Evolutionary conservation across 2,329 filamentous ascomycete genomes (phyloP), one percentile per base, ranked within the genome.

Genomic region (Mycosphaerella sp.): DNA sequence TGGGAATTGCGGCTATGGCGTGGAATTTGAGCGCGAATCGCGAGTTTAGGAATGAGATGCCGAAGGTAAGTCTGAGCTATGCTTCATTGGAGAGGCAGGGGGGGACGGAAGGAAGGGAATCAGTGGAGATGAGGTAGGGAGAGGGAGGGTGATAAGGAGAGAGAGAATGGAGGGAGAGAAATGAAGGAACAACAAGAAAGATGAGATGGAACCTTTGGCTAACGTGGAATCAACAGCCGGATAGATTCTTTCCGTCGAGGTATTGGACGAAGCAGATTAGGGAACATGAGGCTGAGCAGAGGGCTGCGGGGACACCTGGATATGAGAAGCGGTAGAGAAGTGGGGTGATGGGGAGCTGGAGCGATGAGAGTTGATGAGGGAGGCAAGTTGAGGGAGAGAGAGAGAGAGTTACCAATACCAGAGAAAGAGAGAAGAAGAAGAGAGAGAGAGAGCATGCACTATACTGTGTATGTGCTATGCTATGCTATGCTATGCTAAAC

Each of bases 241-340:
- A 81, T 63, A 76, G 85, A 65, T 93, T 90, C 79, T 89, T 85
- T 71, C 87, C 87, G 42, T 93, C 87, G 73, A 80, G 88, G 81
- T 82, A 85, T 71, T 87, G 84, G 84, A 85, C 80, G 72, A 84
- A 75, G 68, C 80, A 87, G 64, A 84, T 87, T 50, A 77, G 78
- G 59, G 83, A 87, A 64, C 79, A 87, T 65, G 84, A 87, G 70
- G 75, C 75, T 64, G 58, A 50, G 49, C 55, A 59, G 45, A 55
- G 54, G 42, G 57, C 49, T 8, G 51, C 54, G 21, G 57, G 51
- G 28, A 45, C 50, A 8, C 50, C 50, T n/a, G 50, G 50, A 4
- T 53, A 53, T 25, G 46, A 53, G 50, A 53, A 25, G 41, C 25
- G 50, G 25, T 42, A 43, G 30, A 6, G 21, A 25, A 21, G 21